Base-by-base conservation (phyloP, 176 grass and related monocot species). In the maize (Zea mays) region DNA sequence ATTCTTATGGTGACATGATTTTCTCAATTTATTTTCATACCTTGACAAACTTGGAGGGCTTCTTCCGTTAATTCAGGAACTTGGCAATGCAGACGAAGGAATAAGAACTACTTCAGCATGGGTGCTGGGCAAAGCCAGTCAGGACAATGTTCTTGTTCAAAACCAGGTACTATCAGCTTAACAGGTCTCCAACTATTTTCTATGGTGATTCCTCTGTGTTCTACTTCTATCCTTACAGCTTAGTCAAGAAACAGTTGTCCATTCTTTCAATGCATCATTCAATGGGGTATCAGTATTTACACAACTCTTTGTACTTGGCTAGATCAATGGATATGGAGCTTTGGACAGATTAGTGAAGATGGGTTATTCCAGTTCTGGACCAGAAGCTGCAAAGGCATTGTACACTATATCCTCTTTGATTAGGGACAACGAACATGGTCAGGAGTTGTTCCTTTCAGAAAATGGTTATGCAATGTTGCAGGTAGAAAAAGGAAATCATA, bases 131-230 rank as follows among this genome's bases (percentile, higher is more conserved):
- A 97, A 81, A 91, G 90, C 90, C 66, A 59, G 86, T 85, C 90
- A 93, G 84, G 90, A 97, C 75, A 90, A 91, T 81, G 67, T 84
- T 48, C 39, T 87, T 83, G 93, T 93, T 72, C 90, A 97, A 89
- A 87, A 89, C 82, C 90, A 97, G 91, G 93, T 87, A 90, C 14
- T n/a, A 52, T 13, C 47, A 52, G 16, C 69, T 72, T 48, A 48
- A 69, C 43, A 47, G 5, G 19, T 69, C 10, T 46, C 65, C 39
- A 67, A 19, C 64, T 44, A 68, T 44, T 44, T 44, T 19, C 42
- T 19, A 27, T 68, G 65, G 10, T 3, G 4, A 21, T 46, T 13
- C 21, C 5, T 20, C 65, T 69, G 42, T 47, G 5, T 69, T 39
- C 8, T 47, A 20, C 39, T 67, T 12, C 8, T 33, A 33, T 33